A percentile compares a stretch with the other conserved stretches of the same genome.
Conservation (phyloP, 208 protist species). For the Kentomonas sorsogonicus region DNA sequence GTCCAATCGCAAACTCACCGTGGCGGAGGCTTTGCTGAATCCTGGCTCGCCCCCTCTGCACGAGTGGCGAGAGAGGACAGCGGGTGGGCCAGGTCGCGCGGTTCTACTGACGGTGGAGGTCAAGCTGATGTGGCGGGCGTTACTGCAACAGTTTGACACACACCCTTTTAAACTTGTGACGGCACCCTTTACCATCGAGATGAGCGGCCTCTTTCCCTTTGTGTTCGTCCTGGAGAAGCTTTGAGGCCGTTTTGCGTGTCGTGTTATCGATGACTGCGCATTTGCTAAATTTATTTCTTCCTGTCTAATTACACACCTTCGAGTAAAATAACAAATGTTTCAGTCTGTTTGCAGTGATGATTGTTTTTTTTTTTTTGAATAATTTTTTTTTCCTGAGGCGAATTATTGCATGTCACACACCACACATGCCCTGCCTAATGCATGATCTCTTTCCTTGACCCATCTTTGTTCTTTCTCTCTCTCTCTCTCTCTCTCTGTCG, state of each 20-base stretch:
- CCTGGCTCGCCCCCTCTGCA: background rate
- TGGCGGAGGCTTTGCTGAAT: background rate
- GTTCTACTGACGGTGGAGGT: slow-evolving; percentile 53
- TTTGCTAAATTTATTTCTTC: too few relatives aligned
- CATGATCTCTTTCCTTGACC: background rate
- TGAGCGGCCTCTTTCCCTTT: slow-evolving; percentile 45
- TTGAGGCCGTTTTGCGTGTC: background rate
- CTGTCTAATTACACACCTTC: background rate
- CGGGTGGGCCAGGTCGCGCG: slow-evolving; percentile 25
- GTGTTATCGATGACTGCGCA: too few relatives aligned
- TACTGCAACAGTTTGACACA: slow-evolving; percentile 15
- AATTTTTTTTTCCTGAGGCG: background rate
- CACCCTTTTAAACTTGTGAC: slow-evolving; percentile 29
- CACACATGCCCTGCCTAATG: background rate
- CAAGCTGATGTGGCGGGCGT: slow-evolving; percentile 23
- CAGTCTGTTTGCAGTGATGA: slow-evolving; percentile 9
- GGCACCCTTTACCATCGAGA: slow-evolving; percentile 32
- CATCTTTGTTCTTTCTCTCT: slow-evolving; percentile 1
- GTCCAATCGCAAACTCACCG: background rate
- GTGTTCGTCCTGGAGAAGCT: slow-evolving; percentile 52
- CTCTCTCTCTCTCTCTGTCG: background rate
- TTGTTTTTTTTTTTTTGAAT: slow-evolving; percentile 14
- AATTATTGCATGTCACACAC: background rate
- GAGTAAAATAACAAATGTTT: background rate
- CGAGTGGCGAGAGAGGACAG: background rate